A percentile compares a stretch with the other conserved stretches of the same genome.
Evolutionary conservation across 768 basidiomycete genomes (phyloP).

Genomic region (Amanita pallidorosea): DNA sequence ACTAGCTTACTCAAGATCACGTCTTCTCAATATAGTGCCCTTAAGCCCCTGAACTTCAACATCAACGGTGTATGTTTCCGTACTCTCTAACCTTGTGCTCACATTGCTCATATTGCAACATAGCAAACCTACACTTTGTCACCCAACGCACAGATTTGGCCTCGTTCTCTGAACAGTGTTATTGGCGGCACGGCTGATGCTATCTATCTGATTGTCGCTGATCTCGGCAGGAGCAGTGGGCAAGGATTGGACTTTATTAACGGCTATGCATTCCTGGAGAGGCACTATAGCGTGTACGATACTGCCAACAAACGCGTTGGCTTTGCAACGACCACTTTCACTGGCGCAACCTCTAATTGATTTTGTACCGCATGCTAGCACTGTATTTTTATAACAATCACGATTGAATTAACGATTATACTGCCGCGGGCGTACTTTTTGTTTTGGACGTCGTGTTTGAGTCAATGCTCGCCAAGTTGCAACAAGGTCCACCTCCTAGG

Average conservation of each 20-base stretch:
- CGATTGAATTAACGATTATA: no score
- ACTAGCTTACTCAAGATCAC: constrained; percentile 47
- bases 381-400: neutral
- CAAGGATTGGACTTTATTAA: constrained; percentile 60
- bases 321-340: neutral
- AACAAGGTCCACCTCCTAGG: no score
- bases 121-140: constrained; percentile 45
- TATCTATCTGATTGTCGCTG: constrained; percentile 50
- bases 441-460: no score
- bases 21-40: constrained; percentile 32
- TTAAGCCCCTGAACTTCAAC: constrained; percentile 49
- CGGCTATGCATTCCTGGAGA: constrained; percentile 29
- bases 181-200: constrained; percentile 40
- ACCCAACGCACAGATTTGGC: constrained; percentile 63
- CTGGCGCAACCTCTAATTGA: neutral
- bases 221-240: constrained; percentile 39
- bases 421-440: no score
- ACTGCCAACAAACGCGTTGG: constrained; percentile 6
- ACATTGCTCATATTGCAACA: constrained; percentile 13
- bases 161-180: constrained; percentile 41
- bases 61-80: constrained; percentile 31
- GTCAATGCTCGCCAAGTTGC: no score
- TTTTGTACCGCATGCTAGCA: no score
- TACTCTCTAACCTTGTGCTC: constrained; percentile 13
- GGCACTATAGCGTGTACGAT: constrained; percentile 61